These are phyloP conservation scores for Aspergillus costaricaensis DNA, from an alignment of 2,329 filamentous ascomycete species.

Conservation along the genomic window DNA sequence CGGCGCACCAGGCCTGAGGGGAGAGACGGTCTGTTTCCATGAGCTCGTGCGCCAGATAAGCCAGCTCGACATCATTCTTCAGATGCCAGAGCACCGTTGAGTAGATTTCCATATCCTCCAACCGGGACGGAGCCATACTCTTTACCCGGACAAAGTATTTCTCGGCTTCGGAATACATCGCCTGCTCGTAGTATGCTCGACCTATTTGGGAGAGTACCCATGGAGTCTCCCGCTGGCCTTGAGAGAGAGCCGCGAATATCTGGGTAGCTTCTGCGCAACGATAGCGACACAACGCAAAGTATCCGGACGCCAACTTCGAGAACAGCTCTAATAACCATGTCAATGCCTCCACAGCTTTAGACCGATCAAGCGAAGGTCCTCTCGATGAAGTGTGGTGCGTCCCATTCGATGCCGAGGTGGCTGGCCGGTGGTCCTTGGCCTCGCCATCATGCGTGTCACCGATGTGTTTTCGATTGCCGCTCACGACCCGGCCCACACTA, in stretches of 20 bases:
- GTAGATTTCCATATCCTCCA: slow-evolving; percentile 97
- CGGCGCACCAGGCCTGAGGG: slow-evolving; percentile 91
- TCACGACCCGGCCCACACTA: slow-evolving; percentile 81
- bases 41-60: slow-evolving; percentile 87
- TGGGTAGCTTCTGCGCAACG: slow-evolving; percentile 76
- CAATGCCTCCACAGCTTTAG: slow-evolving; percentile 73
- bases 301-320: slow-evolving; percentile 77
- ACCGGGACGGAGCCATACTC: slow-evolving; percentile 74
- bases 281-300: slow-evolving; percentile 76
- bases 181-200: slow-evolving; percentile 87
- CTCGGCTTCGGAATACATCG: slow-evolving; percentile 81
- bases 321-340: slow-evolving; percentile 77
- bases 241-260: slow-evolving; percentile 69
- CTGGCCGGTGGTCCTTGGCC: slow-evolving; percentile 58
- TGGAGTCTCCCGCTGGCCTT: slow-evolving; percentile 80
- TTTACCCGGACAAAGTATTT: slow-evolving; percentile 80
- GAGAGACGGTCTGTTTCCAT: slow-evolving; percentile 85
- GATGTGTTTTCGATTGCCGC: slow-evolving; percentile 77
- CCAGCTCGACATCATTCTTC: slow-evolving; percentile 86
- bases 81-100: slow-evolving; percentile 99
- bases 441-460: slow-evolving; percentile 64
- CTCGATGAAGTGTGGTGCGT: slow-evolving; percentile 32
- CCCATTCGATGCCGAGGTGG: slow-evolving; percentile 35
- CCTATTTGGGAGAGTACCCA: slow-evolving; percentile 93
- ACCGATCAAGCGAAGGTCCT: slow-evolving; percentile 51